Evolutionary conservation across 805 yeast genomes (phyloP).

Genomic region (Lipomyces yamanashiensis): DNA sequence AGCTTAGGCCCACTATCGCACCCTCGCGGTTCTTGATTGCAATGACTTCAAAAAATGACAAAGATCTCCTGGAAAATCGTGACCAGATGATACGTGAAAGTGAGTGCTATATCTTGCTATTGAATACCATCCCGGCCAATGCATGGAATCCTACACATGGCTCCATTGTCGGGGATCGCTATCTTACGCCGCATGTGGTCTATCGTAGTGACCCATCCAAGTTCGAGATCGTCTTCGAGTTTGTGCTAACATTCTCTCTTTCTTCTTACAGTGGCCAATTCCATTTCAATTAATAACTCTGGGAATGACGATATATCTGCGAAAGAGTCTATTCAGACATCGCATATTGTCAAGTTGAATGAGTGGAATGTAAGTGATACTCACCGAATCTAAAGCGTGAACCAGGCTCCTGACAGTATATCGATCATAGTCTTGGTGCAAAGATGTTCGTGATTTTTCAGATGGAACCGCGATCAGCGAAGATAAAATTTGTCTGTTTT

Average conservation of each 20-base stretch:
- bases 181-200: neutral
- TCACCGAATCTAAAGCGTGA: neutral
- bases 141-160: neutral
- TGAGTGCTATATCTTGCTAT: conserved; percentile 8
- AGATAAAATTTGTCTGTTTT: conserved; percentile 33
- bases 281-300: conserved; percentile 9
- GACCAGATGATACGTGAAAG: conserved; percentile 33
- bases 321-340: conserved; percentile 2
- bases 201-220: too few relatives aligned
- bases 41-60: conserved; percentile 20
- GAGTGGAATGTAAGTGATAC: conserved; percentile 30
- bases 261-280: conserved; percentile 20
- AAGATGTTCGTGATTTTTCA: conserved; percentile 29
- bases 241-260: neutral
- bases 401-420: neutral
- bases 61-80: conserved; percentile 32
- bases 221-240: too few relatives aligned
- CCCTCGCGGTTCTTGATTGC: neutral
- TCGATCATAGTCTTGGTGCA: conserved; percentile 32
- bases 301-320: conserved; percentile 9
- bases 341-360: conserved; percentile 20
- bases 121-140: neutral
- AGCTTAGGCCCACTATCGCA: neutral
- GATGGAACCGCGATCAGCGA: conserved; percentile 29
- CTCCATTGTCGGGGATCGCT: neutral